Evolutionary conservation across 1,139 yeast species (phyloP).

Genomic region (Suhomyces bribrorum): DNA sequence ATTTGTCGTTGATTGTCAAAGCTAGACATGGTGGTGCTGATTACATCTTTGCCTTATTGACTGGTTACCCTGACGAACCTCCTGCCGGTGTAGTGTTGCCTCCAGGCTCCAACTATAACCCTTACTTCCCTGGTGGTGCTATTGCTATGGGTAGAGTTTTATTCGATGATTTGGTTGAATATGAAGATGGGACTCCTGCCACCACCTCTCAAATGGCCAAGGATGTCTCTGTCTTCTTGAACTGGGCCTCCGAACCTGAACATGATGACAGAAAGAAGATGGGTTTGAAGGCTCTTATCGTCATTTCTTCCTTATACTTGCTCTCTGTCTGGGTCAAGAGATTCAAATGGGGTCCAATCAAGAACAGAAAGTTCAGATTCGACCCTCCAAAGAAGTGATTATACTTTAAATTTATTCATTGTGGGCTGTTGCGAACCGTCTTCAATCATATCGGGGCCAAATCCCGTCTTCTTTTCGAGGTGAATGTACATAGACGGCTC

Average conservation of each 20-base stretch:
- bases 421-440: neutral
- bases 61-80: slow-evolving; percentile 98
- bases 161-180: slow-evolving; percentile 95
- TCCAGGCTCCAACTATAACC: slow-evolving; percentile 95
- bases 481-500: slow-evolving; percentile 11
- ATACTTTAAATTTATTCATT: slow-evolving; percentile 3
- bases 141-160: slow-evolving; percentile 99
- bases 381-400: slow-evolving; percentile 78
- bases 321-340: slow-evolving; percentile 91
- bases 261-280: slow-evolving; percentile 97
- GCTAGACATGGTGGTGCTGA: slow-evolving; percentile 99
- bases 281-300: slow-evolving; percentile 90
- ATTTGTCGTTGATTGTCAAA: slow-evolving; percentile 93
- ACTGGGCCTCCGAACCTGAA: slow-evolving; percentile 99
- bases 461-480: slow-evolving; percentile 5
- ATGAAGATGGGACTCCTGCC: slow-evolving; percentile 98
- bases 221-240: slow-evolving; percentile 92
- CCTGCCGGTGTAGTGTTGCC: slow-evolving; percentile 97
- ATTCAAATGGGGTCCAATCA: slow-evolving; percentile 97
- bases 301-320: slow-evolving; percentile 78
- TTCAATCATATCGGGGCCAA: neutral
- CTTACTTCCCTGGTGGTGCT: slow-evolving; percentile 99
- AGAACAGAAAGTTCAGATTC: slow-evolving; percentile 92
- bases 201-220: slow-evolving; percentile 99
- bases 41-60: slow-evolving; percentile 89